phyloP scores from a whole-genome alignment of 2,329 filamentous ascomycete species.

The Beauveria australis region DNA sequence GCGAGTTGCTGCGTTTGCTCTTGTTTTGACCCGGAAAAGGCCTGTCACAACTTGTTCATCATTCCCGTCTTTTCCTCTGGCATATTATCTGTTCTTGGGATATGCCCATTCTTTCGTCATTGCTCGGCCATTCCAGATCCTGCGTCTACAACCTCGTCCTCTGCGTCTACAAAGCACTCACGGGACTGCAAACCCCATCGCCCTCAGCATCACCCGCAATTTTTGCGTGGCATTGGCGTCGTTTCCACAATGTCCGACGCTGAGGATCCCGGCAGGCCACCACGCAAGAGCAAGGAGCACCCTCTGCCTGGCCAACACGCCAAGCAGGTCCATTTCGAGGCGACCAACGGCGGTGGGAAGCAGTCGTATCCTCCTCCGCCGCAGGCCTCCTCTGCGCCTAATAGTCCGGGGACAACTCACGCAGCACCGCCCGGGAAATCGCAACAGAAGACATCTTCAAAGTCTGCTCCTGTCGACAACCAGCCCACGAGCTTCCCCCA shows the following conservation, averaged over 20 bases:
- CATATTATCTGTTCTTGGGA: too few relatives aligned
- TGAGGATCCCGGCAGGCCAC: background rate
- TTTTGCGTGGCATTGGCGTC: background rate
- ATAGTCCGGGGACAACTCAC: background rate
- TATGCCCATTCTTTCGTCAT: background rate
- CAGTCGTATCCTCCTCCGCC: background rate
- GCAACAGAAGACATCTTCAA: background rate
- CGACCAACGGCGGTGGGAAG: background rate
- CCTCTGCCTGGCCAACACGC: background rate
- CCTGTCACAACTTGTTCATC: background rate
- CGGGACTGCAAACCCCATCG: background rate
- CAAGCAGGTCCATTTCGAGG: constrained; percentile 8
- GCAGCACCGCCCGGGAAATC: background rate
- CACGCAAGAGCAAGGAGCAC: constrained; percentile 1
- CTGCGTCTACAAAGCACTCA: background rate
- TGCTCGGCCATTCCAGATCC: background rate
- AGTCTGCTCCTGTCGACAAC: background rate
- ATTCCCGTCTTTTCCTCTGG: background rate
- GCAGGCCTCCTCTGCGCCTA: background rate
- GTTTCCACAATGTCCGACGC: background rate
- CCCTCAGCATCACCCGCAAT: background rate
- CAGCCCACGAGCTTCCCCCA: constrained; percentile 10
- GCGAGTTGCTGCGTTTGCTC: constrained; percentile 3
- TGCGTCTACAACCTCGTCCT: background rate
- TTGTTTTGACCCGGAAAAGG: background rate